These are phyloP conservation scores for Leonotis leonurus DNA, from an alignment of 257 asterid genomes.

Conservation along the genomic window DNA sequence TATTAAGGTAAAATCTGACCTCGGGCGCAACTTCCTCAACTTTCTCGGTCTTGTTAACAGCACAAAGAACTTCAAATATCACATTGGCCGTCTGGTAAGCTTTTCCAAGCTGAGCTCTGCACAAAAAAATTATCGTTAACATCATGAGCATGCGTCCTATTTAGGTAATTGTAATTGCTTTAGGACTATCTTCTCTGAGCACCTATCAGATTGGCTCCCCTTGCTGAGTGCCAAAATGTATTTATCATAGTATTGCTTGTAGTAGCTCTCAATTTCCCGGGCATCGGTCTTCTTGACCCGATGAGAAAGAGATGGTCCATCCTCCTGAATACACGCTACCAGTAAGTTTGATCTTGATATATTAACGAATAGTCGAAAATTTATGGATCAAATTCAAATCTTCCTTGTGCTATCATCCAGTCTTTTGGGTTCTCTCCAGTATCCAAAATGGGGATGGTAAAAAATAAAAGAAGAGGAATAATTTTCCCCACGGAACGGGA, in stretches of 20 bases:
- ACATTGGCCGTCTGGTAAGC: conserved; percentile 99
- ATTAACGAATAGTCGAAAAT: neutral
- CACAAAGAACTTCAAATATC: conserved; percentile 97
- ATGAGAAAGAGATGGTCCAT: conserved; percentile 71
- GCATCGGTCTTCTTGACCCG: conserved; percentile 95
- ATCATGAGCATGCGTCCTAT: too few relatives aligned
- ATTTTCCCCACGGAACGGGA: too few relatives aligned
- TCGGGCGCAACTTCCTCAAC: conserved; percentile 97
- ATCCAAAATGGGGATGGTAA: neutral
- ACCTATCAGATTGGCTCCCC: conserved; percentile 98
- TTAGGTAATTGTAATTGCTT: too few relatives aligned
- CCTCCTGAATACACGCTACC: conserved; percentile 48
- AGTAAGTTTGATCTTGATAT: conserved; percentile 2
- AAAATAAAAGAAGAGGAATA: neutral
- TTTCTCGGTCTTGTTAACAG: conserved; percentile 87
- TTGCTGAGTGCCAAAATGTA: conserved; percentile 88
- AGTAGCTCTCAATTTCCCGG: conserved; percentile 94
- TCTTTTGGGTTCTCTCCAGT: neutral
- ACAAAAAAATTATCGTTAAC: neutral
- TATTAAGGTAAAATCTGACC: conserved; percentile 38
- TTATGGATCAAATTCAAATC: neutral
- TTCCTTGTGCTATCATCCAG: conserved; percentile 9
- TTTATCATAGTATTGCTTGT: conserved; percentile 90
- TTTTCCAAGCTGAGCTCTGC: conserved; percentile 95
- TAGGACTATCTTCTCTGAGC: neutral